Evolutionary conservation across 495 filamentous ascomycete species (phyloP), one percentile per base, ranked within the genome.

Genomic region (Talaromyces nanjingensis): DNA sequence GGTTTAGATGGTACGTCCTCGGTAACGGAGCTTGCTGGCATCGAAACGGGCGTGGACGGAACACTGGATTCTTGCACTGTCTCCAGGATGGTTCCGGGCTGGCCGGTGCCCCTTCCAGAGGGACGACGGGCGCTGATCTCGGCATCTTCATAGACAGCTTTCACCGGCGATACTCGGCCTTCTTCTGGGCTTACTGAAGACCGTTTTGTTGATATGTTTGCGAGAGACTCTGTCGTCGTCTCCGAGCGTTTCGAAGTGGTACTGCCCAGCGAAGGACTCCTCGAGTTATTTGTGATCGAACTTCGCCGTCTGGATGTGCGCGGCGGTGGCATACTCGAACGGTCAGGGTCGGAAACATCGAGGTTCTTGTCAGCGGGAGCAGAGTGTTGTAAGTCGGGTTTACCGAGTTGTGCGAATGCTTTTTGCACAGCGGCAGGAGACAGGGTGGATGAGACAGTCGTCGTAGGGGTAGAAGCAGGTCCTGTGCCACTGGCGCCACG

Each of bases 31-130:
- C 60, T 67, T 68, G 59, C 63, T 74, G 74, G 70, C 84, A 70
- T 71, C 79, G 75, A 58, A 80, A 83, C 0, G 90, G 90, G 45
- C 12, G 91, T 91, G 29, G 86, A 84, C 29, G 92, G 89, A 65
- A 91, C 83, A 74, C 91, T 96, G 56, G 87, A 86, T 77, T 98
- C 94, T 72, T 96, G 89, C 31, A 98, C 94, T 0, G 94, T 98
- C 74, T 96, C 94, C 60, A 98, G 78, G 49, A 85, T 85, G 18
- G 90, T 86, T 22, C 83, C 82, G 65, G 81, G 84, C 60, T 86
- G 88, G 69, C 85, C 88, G 54, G 77, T 78, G 25, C 84, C 87
- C 70, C 92, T 86, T 58, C 79, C 83, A 42, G 74, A 73, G 14
- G 74, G 58, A 5, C 78, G 73, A 59, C 74, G 69, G 24, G 69